Evolutionary conservation across 495 filamentous ascomycete genomes (phyloP), one percentile per base, ranked within the genome.

Genomic region (Xylaria intraflava): DNA sequence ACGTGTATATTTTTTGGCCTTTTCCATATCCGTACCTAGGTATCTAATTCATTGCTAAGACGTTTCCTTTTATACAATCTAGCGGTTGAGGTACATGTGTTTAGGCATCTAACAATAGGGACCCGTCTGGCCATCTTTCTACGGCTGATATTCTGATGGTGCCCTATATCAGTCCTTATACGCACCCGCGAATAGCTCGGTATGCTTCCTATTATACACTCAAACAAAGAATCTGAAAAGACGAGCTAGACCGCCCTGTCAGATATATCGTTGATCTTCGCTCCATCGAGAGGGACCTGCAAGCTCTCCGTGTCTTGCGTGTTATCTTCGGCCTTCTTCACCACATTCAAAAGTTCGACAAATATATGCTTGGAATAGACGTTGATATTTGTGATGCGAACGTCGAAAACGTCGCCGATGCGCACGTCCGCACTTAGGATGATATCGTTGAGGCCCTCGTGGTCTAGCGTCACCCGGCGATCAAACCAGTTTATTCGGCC

Each of bases 351-450:
- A 11, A 73, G 75, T 60, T 80, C 76, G 58, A 87, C 75, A n/a
- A 58, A 50, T 36, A 87, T 71, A 46, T 70, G 55, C 43, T 65
- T 58, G 6, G 53, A 48, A 39, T 82, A 72, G 45, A 83, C 70
- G 69, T 86, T 77, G 27, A 88, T 70, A 19, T 72, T 65, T 0
- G 52, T 63, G 35, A 90, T 71, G 66, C 79, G 76, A 6, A 84
- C 83, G 55, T 83, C 78, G 55, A 82, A 80, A 57, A 69, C 72
- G 60, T 77, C 82, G 54, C 70, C 85, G 10, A 56, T 38, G n/a
- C 59, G 59, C 3, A 72, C 60, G 2, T 78, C 69, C 2, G 62
- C 55, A 23, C 68, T 65, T 17, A 56, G 56, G 29, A 65, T 52
- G 6, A 66, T 56, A n/a, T 63, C 49, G 60, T 62, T 41, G 59